Base-by-base conservation (phyloP, 2,329 filamentous ascomycete species). In the Aspergillus sp. region DNA sequence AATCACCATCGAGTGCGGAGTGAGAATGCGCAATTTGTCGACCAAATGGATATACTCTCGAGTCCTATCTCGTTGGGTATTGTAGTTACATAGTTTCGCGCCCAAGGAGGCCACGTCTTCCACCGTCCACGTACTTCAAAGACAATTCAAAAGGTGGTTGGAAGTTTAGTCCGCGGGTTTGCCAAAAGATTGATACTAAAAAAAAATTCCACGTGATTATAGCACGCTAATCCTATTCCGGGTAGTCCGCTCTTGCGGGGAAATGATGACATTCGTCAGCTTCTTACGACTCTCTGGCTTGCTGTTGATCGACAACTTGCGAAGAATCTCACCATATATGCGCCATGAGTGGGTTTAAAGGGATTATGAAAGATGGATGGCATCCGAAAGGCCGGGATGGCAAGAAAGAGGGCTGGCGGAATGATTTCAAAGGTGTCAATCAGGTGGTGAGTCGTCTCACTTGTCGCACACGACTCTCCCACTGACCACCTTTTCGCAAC, bases 381-480 rank as follows among this genome's bases (percentile, higher is more conserved):
- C 82, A 85, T 71, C 82, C 83, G 0, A 83, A 84, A 65, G 77
- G 79, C 15, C 82, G 81, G 60, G 79, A 83, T 53, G 83, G 83
- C n/a, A 77, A 77, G 45, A 81, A 80, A 62, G 83, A 85, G 65
- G 82, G 81, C 60, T 84, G 83, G 83, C 76, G 82, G 54, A 80
- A 81, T 34, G 83, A 87, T 60, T 85, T 85, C 71, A 84, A 83
- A 74, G 86, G 81, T 64, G 80, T 84, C 71, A 83, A 84, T 74
- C 84, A 81, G 80, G 82, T 83, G 76, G 84, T 85, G 50, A 58
- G 59, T 61, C 50, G 17, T 48, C 64, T 69, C 55, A 70, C 25
- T 57, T 46, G 13, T 43, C 23, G 47, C 55, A 41, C 9, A 50
- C 13, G 13, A 52, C 28, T 25, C 47, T 31, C 31, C n/a, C 47